Evolutionary conservation across 1,139 yeast genomes (phyloP).

Genomic region (Suhomyces bolitotheri): DNA sequence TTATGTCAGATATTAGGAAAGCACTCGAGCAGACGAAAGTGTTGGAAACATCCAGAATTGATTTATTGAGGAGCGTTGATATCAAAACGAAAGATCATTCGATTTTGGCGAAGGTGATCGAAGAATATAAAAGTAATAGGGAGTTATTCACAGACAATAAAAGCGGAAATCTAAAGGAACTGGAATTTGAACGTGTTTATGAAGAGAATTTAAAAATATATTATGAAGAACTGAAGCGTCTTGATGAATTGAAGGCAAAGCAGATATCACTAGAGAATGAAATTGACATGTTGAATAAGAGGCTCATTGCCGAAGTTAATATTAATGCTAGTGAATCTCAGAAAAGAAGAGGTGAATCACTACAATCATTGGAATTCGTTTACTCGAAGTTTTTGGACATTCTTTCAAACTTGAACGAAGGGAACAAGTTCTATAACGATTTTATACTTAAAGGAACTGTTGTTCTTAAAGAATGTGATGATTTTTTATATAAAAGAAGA

Average conservation of each 20-base stretch:
- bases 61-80: slow-evolving; percentile 43
- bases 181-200: slow-evolving; percentile 34
- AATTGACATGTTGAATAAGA: slow-evolving; percentile 41
- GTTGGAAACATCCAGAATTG: slow-evolving; percentile 35
- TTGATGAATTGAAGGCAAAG: slow-evolving; percentile 36
- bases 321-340: slow-evolving; percentile 25
- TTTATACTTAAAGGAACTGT: slow-evolving; percentile 51
- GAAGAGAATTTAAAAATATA: slow-evolving; percentile 43
- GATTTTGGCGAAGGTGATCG: slow-evolving; percentile 53
- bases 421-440: slow-evolving; percentile 67
- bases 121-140: slow-evolving; percentile 29
- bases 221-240: slow-evolving; percentile 38
- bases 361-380: slow-evolving; percentile 57
- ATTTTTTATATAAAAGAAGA: slow-evolving; percentile 54
- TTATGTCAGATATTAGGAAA: slow-evolving; percentile 43
- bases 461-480: slow-evolving; percentile 53
- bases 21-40: slow-evolving; percentile 25
- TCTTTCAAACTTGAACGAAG: slow-evolving; percentile 63
- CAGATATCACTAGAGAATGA: slow-evolving; percentile 48
- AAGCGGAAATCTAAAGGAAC: slow-evolving; percentile 24
- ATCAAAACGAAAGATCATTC: slow-evolving; percentile 48
- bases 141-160: slow-evolving; percentile 17
- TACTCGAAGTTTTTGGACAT: slow-evolving; percentile 58
- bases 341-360: slow-evolving; percentile 45
- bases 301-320: slow-evolving; percentile 30